Conservation (phyloP, 1,284 basidiomycete species). For the Phlebopus sp. region DNA sequence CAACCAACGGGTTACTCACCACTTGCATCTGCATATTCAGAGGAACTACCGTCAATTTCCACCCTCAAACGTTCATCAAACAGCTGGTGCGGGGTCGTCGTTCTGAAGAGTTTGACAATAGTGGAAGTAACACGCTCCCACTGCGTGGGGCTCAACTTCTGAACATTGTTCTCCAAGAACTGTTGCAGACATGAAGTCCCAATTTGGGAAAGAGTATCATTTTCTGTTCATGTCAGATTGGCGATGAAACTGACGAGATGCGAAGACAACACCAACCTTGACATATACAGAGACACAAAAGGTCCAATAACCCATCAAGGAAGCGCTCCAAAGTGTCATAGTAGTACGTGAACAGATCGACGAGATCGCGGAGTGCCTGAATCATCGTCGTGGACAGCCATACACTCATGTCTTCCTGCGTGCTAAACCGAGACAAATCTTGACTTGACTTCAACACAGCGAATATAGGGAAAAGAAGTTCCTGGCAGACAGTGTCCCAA, state of each 20-base stretch:
- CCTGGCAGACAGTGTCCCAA: slow-evolving; percentile 97
- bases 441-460: slow-evolving; percentile 89
- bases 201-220: slow-evolving; percentile 96
- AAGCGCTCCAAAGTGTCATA: slow-evolving; percentile 91
- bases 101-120: slow-evolving; percentile 94
- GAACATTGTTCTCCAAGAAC: slow-evolving; percentile 90
- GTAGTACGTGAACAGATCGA: slow-evolving; percentile 95
- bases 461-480: slow-evolving; percentile 98
- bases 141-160: slow-evolving; percentile 78
- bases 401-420: slow-evolving; percentile 98
- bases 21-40: slow-evolving; percentile 54
- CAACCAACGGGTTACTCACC: slow-evolving; percentile 35
- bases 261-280: slow-evolving; percentile 67
- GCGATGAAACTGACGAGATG: slow-evolving; percentile 2
- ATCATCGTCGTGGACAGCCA: slow-evolving; percentile 99
- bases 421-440: slow-evolving; percentile 90
- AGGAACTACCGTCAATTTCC: slow-evolving; percentile 66
- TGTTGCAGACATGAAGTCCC: slow-evolving; percentile 98
- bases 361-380: slow-evolving; percentile 92
- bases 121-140: slow-evolving; percentile 95
- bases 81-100: slow-evolving; percentile 95
- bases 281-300: slow-evolving; percentile 96
- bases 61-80: slow-evolving; percentile 87
- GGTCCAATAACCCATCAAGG: slow-evolving; percentile 88
- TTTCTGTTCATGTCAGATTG: slow-evolving; percentile 57